Conservation (phyloP, 129 eudicot genomes). For the Ambrosia trifida region DNA sequence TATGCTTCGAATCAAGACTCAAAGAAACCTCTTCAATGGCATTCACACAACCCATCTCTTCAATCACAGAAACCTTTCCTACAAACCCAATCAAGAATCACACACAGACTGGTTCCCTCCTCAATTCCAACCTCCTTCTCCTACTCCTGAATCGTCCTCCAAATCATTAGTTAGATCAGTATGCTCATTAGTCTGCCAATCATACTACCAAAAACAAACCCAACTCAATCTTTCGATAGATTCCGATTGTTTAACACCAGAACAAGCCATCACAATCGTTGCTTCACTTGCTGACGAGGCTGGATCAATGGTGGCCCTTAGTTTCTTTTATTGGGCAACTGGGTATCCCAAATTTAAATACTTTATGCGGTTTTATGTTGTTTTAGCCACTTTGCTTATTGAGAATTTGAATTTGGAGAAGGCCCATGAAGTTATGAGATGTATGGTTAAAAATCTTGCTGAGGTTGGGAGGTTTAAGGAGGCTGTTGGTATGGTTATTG, state of each 20-base stretch:
- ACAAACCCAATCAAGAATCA: conserved; percentile 23
- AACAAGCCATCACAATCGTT: conserved; percentile 74
- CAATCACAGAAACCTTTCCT: conserved; percentile 22
- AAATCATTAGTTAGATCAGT: conserved; percentile 56
- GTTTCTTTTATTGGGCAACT: conserved; percentile 86
- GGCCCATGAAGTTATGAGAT: conserved; percentile 75
- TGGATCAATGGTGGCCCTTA: conserved; percentile 85
- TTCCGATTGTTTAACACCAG: conserved; percentile 52
- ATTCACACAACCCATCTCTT: conserved; percentile 19
- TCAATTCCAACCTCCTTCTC: conserved; percentile 25
- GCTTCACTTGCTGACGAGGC: conserved; percentile 82
- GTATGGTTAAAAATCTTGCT: conserved; percentile 63
- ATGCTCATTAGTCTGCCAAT: conserved; percentile 69
- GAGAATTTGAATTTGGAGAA: conserved; percentile 63
- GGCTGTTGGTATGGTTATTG: conserved; percentile 72
- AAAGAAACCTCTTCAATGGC: conserved; percentile 33
- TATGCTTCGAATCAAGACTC: conserved; percentile 35
- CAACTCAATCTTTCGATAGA: conserved; percentile 48
- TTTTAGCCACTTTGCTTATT: conserved; percentile 57
- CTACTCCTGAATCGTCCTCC: conserved; percentile 41
- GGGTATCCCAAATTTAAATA: conserved; percentile 49
- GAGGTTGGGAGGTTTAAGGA: conserved; percentile 86
- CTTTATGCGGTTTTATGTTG: conserved; percentile 79
- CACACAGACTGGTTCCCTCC: conserved; percentile 30
- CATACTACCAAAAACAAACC: conserved; percentile 55